Base-by-base conservation (phyloP, 2,329 filamentous ascomycete species). In the Colletotrichum liaoningense region DNA sequence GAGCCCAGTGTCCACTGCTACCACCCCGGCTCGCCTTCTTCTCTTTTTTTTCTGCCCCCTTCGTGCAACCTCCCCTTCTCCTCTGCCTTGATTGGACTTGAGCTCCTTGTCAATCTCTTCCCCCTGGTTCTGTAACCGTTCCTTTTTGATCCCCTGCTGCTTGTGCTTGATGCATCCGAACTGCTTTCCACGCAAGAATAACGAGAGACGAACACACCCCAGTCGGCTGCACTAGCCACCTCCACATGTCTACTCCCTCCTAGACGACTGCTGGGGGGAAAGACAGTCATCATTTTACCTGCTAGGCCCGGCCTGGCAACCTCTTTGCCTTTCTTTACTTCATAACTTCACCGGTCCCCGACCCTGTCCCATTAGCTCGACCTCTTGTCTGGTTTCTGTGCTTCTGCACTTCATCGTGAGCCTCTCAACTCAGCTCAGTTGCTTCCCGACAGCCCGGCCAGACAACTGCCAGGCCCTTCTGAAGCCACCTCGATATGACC, bases 81-180 rank as follows among this genome's bases (percentile, higher is more conserved):
- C 19, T 66, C 67, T 55, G 59, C 26, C 67, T 71, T 71, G 67
- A 70, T 73, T 71, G 67, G 67, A 57, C 26, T 67, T 26, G 49
- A 16, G 22, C 54, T 69, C 59, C 70, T 72, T 55, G 66, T 73
- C 70, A 69, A 73, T 69, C 33, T 60, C 70, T 52, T 60, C 49
- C 63, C 67, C 72, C 68, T 57, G 62, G 63, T 67, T 63, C 52
- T 72, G 62, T 67, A 74, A 74, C 72, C 49, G 67, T 67, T 72
- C 67, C 28, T 56, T 66, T 72, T 49, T 63, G 35, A 55, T 71
- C 56, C 71, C 71, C 68, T 72, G 68, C 42, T 63, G 63, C 62
- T 72, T 67, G 62, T 59, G 68, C 67, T 63, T 67, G 67, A 65
- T 74, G 72, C 72, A 74, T 71, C 72, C 72, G 68, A 74, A 74